Evolutionary conservation across 129 eudicot genomes (phyloP).

Genomic region (Deinandra increscens): DNA sequence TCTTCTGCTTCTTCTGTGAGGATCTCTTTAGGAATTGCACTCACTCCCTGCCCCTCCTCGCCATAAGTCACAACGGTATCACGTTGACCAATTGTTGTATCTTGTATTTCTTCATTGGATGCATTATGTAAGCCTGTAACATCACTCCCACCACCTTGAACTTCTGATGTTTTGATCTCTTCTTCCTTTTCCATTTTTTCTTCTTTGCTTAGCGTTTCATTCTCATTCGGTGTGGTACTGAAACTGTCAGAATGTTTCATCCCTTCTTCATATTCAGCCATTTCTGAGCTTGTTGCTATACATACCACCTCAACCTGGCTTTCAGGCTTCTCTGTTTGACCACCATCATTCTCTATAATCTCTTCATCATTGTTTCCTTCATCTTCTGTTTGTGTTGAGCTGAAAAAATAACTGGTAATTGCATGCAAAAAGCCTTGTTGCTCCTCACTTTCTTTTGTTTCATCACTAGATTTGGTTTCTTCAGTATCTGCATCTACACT

Average conservation of each 20-base stretch:
- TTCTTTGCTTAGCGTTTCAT: background rate
- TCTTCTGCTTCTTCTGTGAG: constrained; percentile 20
- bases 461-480: constrained; percentile 19
- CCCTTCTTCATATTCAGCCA: too few species aligned
- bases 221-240: too few species aligned
- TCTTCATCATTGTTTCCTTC: too few species aligned
- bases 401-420: too few species aligned
- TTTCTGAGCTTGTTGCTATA: too few species aligned
- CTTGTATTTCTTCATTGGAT: constrained; percentile 14
- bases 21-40: constrained; percentile 21
- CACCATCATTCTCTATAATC: too few species aligned
- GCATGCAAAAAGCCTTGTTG: background rate
- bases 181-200: constrained; percentile 7
- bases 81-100: background rate
- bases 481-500: background rate
- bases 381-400: too few species aligned
- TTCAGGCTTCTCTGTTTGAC: too few species aligned
- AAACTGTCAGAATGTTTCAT: too few species aligned
- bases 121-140: constrained; percentile 16
- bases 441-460: constrained; percentile 5
- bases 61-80: constrained; percentile 1
- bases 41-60: constrained; percentile 11
- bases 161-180: constrained; percentile 3
- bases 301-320: too few species aligned
- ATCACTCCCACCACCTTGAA: constrained; percentile 3